Percentiles rank a stretch among this genome's conserved stretches.
phyloP scores from a whole-genome alignment of 495 filamentous ascomycete genomes.

The Tricharina praecox region DNA sequence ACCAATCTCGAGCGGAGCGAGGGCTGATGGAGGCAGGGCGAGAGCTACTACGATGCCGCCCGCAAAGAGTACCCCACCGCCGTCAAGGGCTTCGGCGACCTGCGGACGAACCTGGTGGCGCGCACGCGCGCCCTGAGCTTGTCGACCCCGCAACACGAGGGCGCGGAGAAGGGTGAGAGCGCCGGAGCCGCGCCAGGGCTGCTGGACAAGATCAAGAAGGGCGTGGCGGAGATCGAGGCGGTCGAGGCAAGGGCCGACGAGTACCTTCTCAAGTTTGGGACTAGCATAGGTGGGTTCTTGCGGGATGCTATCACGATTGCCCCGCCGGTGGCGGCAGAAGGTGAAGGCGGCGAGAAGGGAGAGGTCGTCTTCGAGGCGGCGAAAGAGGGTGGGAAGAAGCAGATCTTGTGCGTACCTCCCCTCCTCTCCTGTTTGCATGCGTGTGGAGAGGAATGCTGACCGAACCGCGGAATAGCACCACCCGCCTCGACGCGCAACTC shows the following conservation, averaged over 20 bases:
- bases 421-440: background rate
- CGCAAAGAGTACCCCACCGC: constrained; percentile 65
- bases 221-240: constrained; percentile 79
- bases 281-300: constrained; percentile 79
- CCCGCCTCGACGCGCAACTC: constrained; percentile 85
- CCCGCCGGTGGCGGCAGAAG: constrained; percentile 37
- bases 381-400: constrained; percentile 2
- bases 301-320: constrained; percentile 80
- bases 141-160: no score
- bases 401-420: constrained; percentile 10
- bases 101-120: constrained; percentile 49
- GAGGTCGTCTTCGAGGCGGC: constrained; percentile 6
- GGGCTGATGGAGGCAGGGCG: constrained; percentile 38
- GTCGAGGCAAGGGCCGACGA: constrained; percentile 97
- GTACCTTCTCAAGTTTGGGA: constrained; percentile 80
- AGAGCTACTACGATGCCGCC: constrained; percentile 69
- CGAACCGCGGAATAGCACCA: constrained; percentile 28
- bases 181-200: constrained; percentile 19
- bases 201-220: constrained; percentile 62
- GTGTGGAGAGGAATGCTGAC: constrained; percentile 4
- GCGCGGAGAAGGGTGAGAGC: constrained; percentile 26
- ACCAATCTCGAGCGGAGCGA: background rate
- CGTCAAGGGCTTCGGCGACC: constrained; percentile 59
- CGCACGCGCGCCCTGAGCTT: constrained; percentile 60
- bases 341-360: no score